These are phyloP conservation scores for Metroxylon sagu DNA, from an alignment of 176 grass and related monocot species.

Conservation along the genomic window DNA sequence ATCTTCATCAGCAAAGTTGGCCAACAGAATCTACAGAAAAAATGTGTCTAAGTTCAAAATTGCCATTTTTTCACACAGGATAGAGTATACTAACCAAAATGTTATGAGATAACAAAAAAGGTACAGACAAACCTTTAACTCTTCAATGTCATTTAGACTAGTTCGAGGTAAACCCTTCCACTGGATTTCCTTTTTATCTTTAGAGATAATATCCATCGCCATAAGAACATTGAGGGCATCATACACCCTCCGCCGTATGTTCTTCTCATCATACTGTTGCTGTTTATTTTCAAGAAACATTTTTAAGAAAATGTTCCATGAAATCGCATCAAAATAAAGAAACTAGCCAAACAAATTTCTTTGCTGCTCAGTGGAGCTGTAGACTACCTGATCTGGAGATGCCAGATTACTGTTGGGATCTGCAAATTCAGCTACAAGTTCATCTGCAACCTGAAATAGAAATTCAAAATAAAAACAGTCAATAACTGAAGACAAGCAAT, in stretches of 20 bases:
- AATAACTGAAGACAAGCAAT: background rate
- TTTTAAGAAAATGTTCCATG: conserved; percentile 6
- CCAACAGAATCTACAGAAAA: too few species aligned
- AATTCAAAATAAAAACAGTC: conserved; percentile 9
- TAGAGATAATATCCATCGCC: conserved; percentile 99
- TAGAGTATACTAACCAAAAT: too few species aligned
- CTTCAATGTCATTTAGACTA: conserved; percentile 78
- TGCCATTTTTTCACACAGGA: too few species aligned
- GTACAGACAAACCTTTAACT: conserved; percentile 58
- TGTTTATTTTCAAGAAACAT: conserved; percentile 27
- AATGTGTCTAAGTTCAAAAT: too few species aligned
- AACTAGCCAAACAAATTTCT: conserved; percentile 1
- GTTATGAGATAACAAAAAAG: background rate
- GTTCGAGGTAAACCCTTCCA: conserved; percentile 97
- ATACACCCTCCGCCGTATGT: conserved; percentile 95
- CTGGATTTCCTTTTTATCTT: conserved; percentile 99
- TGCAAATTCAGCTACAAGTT: conserved; percentile 89
- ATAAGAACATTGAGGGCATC: conserved; percentile 94
- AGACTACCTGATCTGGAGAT: conserved; percentile 68
- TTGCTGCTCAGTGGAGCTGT: conserved; percentile 27
- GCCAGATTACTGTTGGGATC: conserved; percentile 61
- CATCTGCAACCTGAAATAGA: conserved; percentile 77
- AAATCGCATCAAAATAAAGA: conserved; percentile 20
- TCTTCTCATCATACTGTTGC: conserved; percentile 99
- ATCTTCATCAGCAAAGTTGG: too few species aligned